Conservation (phyloP, 306 rosid genomes). For the Pterocarpus santalinus region DNA sequence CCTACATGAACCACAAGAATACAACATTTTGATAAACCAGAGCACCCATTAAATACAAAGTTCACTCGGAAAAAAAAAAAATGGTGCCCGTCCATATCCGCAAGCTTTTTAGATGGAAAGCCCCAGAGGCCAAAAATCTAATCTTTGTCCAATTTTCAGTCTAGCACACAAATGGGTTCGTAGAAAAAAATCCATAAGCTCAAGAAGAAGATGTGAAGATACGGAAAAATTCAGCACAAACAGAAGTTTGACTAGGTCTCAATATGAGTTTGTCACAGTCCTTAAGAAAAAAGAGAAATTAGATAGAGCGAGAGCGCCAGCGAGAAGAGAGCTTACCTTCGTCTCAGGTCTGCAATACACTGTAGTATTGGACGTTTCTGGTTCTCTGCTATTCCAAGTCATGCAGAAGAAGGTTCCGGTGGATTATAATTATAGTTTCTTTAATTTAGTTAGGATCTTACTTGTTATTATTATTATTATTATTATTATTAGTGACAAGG, state of each 20-base stretch:
- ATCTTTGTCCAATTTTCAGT: background rate
- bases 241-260: background rate
- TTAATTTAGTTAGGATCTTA: too few species aligned
- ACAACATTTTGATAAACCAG: background rate
- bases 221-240: background rate
- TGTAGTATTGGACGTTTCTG: background rate
- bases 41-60: background rate
- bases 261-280: background rate
- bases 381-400: background rate
- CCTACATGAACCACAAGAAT: background rate
- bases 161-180: background rate
- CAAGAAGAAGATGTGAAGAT: background rate
- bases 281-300: background rate
- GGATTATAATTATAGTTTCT: background rate
- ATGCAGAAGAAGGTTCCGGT: background rate
- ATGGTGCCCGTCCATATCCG: background rate
- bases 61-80: background rate
- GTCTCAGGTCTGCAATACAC: background rate
- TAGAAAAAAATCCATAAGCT: background rate
- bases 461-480: too few species aligned
- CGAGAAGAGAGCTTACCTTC: conserved; percentile 6
- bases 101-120: background rate
- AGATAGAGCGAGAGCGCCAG: background rate
- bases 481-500: too few species aligned
- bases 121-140: background rate